Evolutionary conservation across 1,284 basidiomycete genomes (phyloP), one percentile per base, ranked within the genome.

Genomic region (Sanghuangporus weigelae): DNA sequence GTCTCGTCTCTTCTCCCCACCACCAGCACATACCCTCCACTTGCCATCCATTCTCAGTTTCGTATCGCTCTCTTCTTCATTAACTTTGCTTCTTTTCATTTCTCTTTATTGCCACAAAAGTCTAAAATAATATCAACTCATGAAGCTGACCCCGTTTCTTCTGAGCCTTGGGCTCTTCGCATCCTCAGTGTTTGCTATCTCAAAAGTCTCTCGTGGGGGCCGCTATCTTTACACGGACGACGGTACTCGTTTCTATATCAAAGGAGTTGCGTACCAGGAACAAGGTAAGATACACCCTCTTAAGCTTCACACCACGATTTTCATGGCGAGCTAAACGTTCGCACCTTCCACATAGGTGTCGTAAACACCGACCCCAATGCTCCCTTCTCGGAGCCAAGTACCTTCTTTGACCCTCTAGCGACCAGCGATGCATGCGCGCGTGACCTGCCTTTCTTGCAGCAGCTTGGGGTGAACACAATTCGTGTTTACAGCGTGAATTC

Each of bases 261-360:
- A 94, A 78, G 94, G 95, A 63, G 78, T 96, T 63, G 92, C 93
- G 26, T 97, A 97, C 76, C 94, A 96, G 74, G 84, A 87, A 65
- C 90, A 94, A 74, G 94, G 93, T 81, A 69, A 71, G 77, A 19
- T 65, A 77, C 64, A 72, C 21, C 11, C 57, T 16, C n/a, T 14
- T 53, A n/a, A n/a, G 8, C 31, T 53, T 51, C 36, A 7, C 10
- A 12, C 3, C 57, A 16, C 49, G 51, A 12, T 35, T 36, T 14
- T 38, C 11, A 19, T 19, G 40, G 26, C n/a, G 38, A 50, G n/a
- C 40, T 57, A 23, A 51, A 6, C 14, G 26, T 44, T n/a, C 35
- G 14, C 10, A 44, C 60, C 19, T 23, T 35, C 40, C 49, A 3
- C 62, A 7, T 57, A 75, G 74, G 74, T 62, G 66, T 39, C 16